phyloP scores from a whole-genome alignment of 495 filamentous ascomycete species.

The Cetradonia linearis region DNA sequence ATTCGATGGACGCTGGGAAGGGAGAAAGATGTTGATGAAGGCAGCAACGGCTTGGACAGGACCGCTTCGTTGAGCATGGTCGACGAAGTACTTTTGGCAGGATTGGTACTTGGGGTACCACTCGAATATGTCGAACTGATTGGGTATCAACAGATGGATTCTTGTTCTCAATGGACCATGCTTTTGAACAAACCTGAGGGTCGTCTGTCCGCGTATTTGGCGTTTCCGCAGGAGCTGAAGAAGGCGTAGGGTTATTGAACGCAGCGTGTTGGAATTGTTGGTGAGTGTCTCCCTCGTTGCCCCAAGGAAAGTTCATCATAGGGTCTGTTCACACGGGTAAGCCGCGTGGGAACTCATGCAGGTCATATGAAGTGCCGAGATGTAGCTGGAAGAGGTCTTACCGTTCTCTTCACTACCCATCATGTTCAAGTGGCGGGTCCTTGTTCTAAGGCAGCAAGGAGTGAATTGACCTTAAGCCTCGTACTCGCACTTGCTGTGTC shows the following conservation, averaged over 20 bases:
- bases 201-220: conserved; percentile 30
- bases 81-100: conserved; percentile 87
- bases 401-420: conserved; percentile 6
- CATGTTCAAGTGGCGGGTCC: conserved; percentile 1
- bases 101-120: conserved; percentile 91
- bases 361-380: background rate
- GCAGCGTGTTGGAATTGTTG: conserved; percentile 35
- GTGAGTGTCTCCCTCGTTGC: conserved; percentile 21
- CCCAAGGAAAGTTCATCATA: conserved; percentile 12
- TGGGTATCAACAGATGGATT: background rate
- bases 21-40: conserved; percentile 74
- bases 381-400: conserved; percentile 1
- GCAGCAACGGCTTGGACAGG: conserved; percentile 82
- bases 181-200: conserved; percentile 30
- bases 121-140: conserved; percentile 72
- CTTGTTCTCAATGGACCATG: background rate
- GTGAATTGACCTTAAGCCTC: background rate
- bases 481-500: conserved; percentile 3
- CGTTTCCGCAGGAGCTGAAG: conserved; percentile 9
- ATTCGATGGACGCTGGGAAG: conserved; percentile 37
- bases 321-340: conserved; percentile 5
- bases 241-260: conserved; percentile 23
- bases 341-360: background rate
- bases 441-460: background rate
- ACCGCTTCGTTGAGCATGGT: conserved; percentile 76